Conservation (phyloP, 192 early-diverging fungal genomes). For the Backusella circina region DNA sequence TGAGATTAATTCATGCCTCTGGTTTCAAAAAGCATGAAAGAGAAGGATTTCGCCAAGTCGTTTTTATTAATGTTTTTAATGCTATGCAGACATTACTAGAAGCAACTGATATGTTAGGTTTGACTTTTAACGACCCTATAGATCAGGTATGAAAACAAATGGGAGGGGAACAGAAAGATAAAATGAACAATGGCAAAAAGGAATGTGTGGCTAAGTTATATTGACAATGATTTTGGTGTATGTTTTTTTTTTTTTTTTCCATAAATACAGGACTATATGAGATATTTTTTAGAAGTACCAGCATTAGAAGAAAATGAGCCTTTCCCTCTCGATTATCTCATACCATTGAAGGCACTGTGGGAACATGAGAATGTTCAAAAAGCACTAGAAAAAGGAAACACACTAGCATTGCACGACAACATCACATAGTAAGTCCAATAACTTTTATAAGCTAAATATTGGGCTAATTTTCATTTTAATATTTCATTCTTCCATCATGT, state of each 20-base stretch:
- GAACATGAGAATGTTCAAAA: constrained; percentile 40
- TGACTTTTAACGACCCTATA: background rate
- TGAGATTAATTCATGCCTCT: constrained; percentile 45
- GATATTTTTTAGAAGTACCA: constrained; percentile 34
- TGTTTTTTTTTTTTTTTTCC: background rate
- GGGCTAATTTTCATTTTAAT: background rate
- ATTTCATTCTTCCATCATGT: background rate
- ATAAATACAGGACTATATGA: constrained; percentile 26
- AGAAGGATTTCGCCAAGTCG: constrained; percentile 39
- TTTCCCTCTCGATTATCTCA: constrained; percentile 36
- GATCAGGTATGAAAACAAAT: constrained; percentile 62
- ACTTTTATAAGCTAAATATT: background rate
- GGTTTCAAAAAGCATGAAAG: constrained; percentile 38
- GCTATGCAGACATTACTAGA: constrained; percentile 42
- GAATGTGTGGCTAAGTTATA: constrained; percentile 54
- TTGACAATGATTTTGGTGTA: background rate
- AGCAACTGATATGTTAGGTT: constrained; percentile 27
- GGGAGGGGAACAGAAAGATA: constrained; percentile 71
- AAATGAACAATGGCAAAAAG: constrained; percentile 42
- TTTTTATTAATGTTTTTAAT: constrained; percentile 39
- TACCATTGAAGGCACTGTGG: constrained; percentile 46
- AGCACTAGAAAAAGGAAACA: constrained; percentile 36
- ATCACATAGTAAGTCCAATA: constrained; percentile 46
- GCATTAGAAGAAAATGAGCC: constrained; percentile 30
- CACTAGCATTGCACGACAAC: constrained; percentile 51